These are phyloP conservation scores for Trichoderma afroharzianum DNA, from an alignment of 2,329 filamentous ascomycete species.

Conservation along the genomic window DNA sequence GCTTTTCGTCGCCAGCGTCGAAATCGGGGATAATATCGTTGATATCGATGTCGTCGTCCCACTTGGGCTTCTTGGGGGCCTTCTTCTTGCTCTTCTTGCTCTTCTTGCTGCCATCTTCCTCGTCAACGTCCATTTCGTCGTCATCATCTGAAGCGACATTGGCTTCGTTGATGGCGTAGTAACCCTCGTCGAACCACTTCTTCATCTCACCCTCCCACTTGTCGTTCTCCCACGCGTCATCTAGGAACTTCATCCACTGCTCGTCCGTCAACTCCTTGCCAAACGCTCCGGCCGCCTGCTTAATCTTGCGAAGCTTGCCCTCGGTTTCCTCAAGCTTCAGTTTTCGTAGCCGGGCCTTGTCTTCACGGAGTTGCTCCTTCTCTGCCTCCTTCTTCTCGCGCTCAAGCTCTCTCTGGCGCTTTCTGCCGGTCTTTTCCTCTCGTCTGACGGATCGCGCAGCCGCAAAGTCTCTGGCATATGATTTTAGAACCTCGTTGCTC, in stretches of 20 bases:
- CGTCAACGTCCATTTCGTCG: conserved; percentile 61
- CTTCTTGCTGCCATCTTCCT: conserved; percentile 50
- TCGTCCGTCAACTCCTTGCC: conserved; percentile 66
- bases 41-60: conserved; percentile 98
- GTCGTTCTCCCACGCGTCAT: conserved; percentile 83
- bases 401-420: conserved; percentile 75
- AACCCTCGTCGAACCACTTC: conserved; percentile 81
- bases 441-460: conserved; percentile 79
- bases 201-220: conserved; percentile 90
- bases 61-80: conserved; percentile 60
- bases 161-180: conserved; percentile 73
- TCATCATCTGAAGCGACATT: conserved; percentile 63
- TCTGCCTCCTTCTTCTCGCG: conserved; percentile 73
- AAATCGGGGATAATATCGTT: conserved; percentile 87
- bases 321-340: conserved; percentile 90
- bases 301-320: conserved; percentile 81
- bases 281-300: conserved; percentile 77
- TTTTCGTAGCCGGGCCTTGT: conserved; percentile 78
- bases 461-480: conserved; percentile 83
- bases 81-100: conserved; percentile 42
- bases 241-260: conserved; percentile 80
- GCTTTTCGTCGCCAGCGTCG: conserved; percentile 57
- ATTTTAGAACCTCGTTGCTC: conserved; percentile 81
- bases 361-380: conserved; percentile 70
- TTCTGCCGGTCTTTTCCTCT: conserved; percentile 73